A percentile compares a stretch with the other conserved stretches of the same genome.
Conservation (phyloP, 192 early-diverging fungal species). For the Coemansia sp. region DNA sequence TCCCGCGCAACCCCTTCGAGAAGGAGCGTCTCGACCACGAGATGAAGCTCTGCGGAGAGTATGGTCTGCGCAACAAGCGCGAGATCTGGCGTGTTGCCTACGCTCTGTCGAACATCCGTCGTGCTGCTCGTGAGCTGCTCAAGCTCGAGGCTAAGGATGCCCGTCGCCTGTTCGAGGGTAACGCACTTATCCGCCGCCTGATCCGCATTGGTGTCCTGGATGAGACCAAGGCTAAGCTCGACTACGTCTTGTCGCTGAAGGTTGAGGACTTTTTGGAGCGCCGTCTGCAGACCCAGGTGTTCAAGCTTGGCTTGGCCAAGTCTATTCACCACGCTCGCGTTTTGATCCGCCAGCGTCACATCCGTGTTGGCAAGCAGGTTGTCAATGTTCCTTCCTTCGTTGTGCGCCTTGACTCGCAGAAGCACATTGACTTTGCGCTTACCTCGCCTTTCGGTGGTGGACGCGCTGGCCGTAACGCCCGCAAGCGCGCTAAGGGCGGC, state of each 20-base stretch:
- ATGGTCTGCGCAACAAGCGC: constrained; percentile 97
- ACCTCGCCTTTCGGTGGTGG: constrained; percentile 97
- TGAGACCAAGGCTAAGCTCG: constrained; percentile 96
- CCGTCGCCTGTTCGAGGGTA: constrained; percentile 98
- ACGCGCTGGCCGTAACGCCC: constrained; percentile 94
- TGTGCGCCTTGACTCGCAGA: constrained; percentile 82
- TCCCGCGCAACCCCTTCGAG: constrained; percentile 96
- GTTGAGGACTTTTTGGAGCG: constrained; percentile 99
- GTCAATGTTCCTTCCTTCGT: constrained; percentile 96
- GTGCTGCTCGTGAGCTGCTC: constrained; percentile 99
- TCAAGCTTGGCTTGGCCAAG: constrained; percentile 96
- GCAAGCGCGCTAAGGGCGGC: constrained; percentile 83
- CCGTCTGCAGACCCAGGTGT: constrained; percentile 98
- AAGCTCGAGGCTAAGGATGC: constrained; percentile 96
- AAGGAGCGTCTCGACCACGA: constrained; percentile 94
- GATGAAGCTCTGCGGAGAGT: constrained; percentile 94
- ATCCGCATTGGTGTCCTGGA: constrained; percentile 98
- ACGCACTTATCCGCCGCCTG: constrained; percentile 97
- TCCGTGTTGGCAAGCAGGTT: constrained; percentile 96
- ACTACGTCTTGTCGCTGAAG: constrained; percentile 97
- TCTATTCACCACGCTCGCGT: constrained; percentile 99
- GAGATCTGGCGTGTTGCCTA: constrained; percentile 98
- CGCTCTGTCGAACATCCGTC: constrained; percentile 98
- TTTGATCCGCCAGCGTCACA: constrained; percentile 97
- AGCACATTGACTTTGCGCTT: constrained; percentile 78